Base-by-base conservation (phyloP, 2,329 filamentous ascomycete genomes). In the Exophiala xenobiotica region DNA sequence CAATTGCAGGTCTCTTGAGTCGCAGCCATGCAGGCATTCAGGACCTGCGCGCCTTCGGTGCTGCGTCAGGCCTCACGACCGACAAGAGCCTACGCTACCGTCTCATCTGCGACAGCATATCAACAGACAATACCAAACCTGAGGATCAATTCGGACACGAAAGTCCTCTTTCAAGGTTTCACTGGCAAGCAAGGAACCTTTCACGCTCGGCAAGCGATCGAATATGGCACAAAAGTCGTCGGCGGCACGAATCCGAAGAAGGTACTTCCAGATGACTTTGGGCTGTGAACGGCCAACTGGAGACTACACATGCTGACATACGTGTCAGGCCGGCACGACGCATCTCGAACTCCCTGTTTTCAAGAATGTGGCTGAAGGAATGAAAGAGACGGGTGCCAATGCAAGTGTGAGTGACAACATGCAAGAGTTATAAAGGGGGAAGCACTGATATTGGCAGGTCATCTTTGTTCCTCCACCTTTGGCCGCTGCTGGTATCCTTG, bases 211-310 rank as follows among this genome's bases (percentile, higher is more conserved):
- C 91, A 96, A 78, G 93, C 93, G 63, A 96, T 99, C 74, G 93
- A 95, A 74, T 99, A 99, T 76, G 93, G 92, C 72, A 99, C 93
- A 66, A 92, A 96, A 72, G 90, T 99, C 63, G 90, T 99, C 63
- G 93, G 93, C 73, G 93, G 93, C 70, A 97, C 92, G 68, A 97
- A 97, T 79, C 93, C 93, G 70, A 97, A 96, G 82, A 99, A 99
- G 80, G 22, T 47, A 44, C 27, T 20, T 24, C 16, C 24, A n/a
- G n/a, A n/a, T n/a, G 26, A 40, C 16, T 31, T 3, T 33, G n/a
- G 9, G n/a, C 31, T 35, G 31, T 19, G 6, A n/a, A 16, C 6
- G 7, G 3, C n/a, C n/a, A 19, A 19, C 7, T 37, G 12, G 6
- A 19, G 27, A 22, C 7, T 23, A 24, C 22, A 16, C 12, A 38